Conservation (phyloP, 106 monocot species). For the Dioscorea alata region DNA sequence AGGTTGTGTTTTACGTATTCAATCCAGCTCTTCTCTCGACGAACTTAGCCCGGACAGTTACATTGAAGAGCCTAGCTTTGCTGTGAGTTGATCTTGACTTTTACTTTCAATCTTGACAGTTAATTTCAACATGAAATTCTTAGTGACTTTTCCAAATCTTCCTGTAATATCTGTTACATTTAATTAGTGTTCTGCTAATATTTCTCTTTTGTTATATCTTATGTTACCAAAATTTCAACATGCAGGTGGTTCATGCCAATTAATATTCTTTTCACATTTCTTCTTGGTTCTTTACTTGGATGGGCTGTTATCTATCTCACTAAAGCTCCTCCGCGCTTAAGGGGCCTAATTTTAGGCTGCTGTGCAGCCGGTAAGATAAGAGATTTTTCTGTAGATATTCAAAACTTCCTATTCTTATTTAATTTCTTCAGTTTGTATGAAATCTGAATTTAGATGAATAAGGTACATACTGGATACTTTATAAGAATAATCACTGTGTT, state of each 20-base stretch:
- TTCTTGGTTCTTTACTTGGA: slow-evolving; percentile 65
- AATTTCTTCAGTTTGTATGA: no score
- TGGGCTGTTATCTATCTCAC: slow-evolving; percentile 65
- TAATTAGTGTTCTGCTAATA: no score
- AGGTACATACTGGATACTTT: no score
- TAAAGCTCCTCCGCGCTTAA: slow-evolving; percentile 44
- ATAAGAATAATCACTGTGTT: no score
- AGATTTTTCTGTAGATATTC: no score
- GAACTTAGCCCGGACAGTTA: slow-evolving; percentile 61
- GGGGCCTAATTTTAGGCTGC: slow-evolving; percentile 64
- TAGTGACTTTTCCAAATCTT: not conserved
- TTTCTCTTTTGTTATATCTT: no score
- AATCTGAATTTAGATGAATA: no score
- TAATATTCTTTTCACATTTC: slow-evolving; percentile 53
- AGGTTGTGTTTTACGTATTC: slow-evolving; percentile 79
- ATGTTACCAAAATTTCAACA: not conserved
- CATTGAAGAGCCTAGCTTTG: slow-evolving; percentile 48
- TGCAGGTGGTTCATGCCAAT: slow-evolving; percentile 96
- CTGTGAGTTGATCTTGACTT: slow-evolving; percentile 44
- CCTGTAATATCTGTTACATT: no score
- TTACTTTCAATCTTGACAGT: not conserved
- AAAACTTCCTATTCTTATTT: no score
- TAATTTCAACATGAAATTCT: no score
- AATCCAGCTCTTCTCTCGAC: slow-evolving; percentile 64
- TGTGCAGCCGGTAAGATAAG: slow-evolving; percentile 68